phyloP scores from a whole-genome alignment of 2,329 filamentous ascomycete species.

The Cercospora brassicicola region DNA sequence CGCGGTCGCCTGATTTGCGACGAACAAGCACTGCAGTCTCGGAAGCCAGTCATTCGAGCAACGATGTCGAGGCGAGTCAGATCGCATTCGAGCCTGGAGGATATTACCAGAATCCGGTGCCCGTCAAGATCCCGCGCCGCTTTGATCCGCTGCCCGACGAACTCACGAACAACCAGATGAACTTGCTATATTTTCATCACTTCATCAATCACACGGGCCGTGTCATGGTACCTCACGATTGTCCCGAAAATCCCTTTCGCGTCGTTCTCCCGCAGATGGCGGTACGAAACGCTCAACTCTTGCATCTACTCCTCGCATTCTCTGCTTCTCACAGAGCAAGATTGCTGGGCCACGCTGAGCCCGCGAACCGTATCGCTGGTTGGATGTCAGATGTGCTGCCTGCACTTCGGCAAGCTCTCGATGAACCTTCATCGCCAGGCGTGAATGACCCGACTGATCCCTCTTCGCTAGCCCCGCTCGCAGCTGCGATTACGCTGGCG shows the following conservation, averaged over 20 bases:
- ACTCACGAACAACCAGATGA: conserved; percentile 73
- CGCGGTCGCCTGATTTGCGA: conserved; percentile 36
- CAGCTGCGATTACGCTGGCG: conserved; percentile 80
- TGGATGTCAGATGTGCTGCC: conserved; percentile 82
- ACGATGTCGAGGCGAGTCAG: conserved; percentile 37
- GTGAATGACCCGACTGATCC: conserved; percentile 50
- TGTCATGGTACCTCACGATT: conserved; percentile 63
- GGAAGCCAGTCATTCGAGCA: conserved; percentile 32
- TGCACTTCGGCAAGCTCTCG: conserved; percentile 65
- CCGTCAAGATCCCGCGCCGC: conserved; percentile 61
- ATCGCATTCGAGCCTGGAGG: conserved; percentile 60
- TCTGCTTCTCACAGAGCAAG: conserved; percentile 80
- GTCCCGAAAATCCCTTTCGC: conserved; percentile 60
- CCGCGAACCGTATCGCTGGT: conserved; percentile 71
- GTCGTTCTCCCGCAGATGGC: conserved; percentile 67
- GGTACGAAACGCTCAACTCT: conserved; percentile 66
- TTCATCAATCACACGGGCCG: conserved; percentile 79
- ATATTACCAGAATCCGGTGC: conserved; percentile 70
- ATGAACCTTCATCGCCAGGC: conserved; percentile 31
- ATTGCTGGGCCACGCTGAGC: conserved; percentile 71
- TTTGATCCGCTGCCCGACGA: conserved; percentile 58
- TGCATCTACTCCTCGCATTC: conserved; percentile 76
- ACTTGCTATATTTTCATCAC: conserved; percentile 71
- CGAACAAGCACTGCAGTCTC: conserved; percentile 36
- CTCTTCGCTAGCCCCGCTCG: conserved; percentile 71